Conservation (phyloP, 75 land plant genomes). For the Sequoiadendron giganteum region DNA sequence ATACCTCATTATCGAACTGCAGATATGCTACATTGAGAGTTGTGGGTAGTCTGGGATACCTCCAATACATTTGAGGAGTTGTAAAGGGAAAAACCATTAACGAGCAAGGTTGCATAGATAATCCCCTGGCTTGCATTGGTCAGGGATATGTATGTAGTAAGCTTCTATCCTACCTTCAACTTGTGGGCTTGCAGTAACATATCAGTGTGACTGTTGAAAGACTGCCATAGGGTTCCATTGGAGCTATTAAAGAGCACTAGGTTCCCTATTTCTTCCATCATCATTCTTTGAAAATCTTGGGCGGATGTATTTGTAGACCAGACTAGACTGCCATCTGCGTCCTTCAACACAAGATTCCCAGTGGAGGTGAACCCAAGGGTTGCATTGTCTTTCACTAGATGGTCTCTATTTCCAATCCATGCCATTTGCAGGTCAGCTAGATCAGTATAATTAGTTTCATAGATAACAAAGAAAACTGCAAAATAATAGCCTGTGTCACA, state of each 20-base stretch:
- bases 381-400: constrained; percentile 17
- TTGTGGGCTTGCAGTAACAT: background rate
- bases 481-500: background rate
- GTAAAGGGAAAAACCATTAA: too few relatives aligned
- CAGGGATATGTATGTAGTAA: too few relatives aligned
- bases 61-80: too few relatives aligned
- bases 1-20: background rate
- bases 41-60: too few relatives aligned
- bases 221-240: constrained; percentile 35
- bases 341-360: constrained; percentile 26
- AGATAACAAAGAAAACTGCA: background rate
- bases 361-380: constrained; percentile 20
- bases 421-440: constrained; percentile 14
- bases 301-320: constrained; percentile 33
- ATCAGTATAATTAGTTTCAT: background rate
- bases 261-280: constrained; percentile 29
- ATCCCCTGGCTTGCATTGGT: too few relatives aligned
- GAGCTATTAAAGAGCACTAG: constrained; percentile 24
- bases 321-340: constrained; percentile 30
- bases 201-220: constrained; percentile 42
- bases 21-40: background rate
- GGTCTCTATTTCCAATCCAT: constrained; percentile 43
- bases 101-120: too few relatives aligned
- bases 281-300: constrained; percentile 11
- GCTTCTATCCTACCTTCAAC: too few relatives aligned